These are phyloP conservation scores for Calonectria henricotiae DNA, from an alignment of 2,329 filamentous ascomycete species.

Conservation along the genomic window DNA sequence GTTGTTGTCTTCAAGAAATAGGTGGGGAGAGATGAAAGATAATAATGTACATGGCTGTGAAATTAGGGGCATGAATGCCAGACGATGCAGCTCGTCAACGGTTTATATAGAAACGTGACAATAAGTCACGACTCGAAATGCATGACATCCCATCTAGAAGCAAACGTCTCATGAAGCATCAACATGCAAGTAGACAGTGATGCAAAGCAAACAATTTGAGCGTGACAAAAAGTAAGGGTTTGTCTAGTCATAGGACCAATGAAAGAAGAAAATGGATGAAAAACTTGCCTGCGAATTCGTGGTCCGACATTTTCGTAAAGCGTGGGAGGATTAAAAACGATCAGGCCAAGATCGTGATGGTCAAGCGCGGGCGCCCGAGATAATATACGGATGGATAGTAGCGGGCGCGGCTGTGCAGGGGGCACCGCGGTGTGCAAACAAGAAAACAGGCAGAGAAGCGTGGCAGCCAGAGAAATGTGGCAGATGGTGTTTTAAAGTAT, in stretches of 20 bases:
- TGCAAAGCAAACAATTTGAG: conserved; percentile 9
- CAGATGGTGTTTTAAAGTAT: background rate
- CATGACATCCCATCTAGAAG: background rate
- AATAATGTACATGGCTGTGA: conserved; percentile 20
- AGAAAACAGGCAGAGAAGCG: conserved; percentile 1
- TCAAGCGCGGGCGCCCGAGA: background rate
- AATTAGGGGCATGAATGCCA: conserved; percentile 21
- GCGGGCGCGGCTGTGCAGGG: conserved; percentile 28
- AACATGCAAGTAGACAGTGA: background rate
- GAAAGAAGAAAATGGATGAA: conserved; percentile 20
- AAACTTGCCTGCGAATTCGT: conserved; percentile 76
- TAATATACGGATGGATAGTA: conserved; percentile 14
- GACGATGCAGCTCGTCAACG: background rate
- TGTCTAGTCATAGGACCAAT: background rate
- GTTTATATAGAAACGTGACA: background rate
- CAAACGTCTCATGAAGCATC: conserved; percentile 1
- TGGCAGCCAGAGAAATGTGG: background rate
- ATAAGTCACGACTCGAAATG: conserved; percentile 8
- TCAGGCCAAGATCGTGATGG: conserved; percentile 26
- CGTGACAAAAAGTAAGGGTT: background rate
- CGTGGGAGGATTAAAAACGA: conserved; percentile 8
- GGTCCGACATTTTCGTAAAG: conserved; percentile 72
- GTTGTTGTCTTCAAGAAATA: background rate
- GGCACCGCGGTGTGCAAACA: conserved; percentile 4
- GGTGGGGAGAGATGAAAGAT: conserved; percentile 35